phyloP scores from a whole-genome alignment of 164 flowering plant genomes.

The Tetrastigma voinierianum region DNA sequence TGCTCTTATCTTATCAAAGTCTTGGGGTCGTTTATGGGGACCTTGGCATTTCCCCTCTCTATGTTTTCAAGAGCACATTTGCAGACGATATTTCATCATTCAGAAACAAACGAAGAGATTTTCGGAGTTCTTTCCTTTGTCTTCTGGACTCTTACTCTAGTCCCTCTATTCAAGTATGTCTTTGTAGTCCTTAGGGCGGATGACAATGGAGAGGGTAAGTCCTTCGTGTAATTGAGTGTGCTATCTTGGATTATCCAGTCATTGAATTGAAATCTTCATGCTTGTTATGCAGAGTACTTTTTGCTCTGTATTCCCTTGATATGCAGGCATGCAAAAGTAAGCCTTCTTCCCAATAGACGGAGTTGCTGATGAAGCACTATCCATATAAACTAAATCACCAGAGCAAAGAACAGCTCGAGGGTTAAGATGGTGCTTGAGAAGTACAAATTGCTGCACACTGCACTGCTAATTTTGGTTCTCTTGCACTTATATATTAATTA shows the following conservation, averaged over 20 bases:
- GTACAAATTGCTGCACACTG: constrained; percentile 66
- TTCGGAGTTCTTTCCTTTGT: constrained; percentile 79
- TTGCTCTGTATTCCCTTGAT: constrained; percentile 77
- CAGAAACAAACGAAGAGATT: constrained; percentile 89
- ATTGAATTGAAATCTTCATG: background rate
- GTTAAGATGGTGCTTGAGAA: constrained; percentile 65
- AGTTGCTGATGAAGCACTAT: constrained; percentile 78
- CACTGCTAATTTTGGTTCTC: constrained; percentile 74
- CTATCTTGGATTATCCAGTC: background rate
- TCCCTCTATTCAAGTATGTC: constrained; percentile 76
- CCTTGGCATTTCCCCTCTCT: constrained; percentile 82
- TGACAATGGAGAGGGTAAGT: constrained; percentile 80
- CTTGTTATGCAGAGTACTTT: constrained; percentile 56
- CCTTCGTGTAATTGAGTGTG: background rate
- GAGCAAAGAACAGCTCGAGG: constrained; percentile 44
- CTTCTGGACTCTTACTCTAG: constrained; percentile 74
- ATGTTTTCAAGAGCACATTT: constrained; percentile 86
- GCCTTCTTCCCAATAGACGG: constrained; percentile 79
- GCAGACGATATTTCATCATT: constrained; percentile 79
- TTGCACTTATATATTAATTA: constrained; percentile 91
- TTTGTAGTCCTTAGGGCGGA: constrained; percentile 78
- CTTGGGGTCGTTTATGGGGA: constrained; percentile 96
- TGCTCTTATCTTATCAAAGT: constrained; percentile 81
- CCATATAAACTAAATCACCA: constrained; percentile 71
- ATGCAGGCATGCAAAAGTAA: constrained; percentile 76